Evolutionary conservation across 2,329 filamentous ascomycete species (phyloP).

Genomic region (Chaetomium olivaceum): DNA sequence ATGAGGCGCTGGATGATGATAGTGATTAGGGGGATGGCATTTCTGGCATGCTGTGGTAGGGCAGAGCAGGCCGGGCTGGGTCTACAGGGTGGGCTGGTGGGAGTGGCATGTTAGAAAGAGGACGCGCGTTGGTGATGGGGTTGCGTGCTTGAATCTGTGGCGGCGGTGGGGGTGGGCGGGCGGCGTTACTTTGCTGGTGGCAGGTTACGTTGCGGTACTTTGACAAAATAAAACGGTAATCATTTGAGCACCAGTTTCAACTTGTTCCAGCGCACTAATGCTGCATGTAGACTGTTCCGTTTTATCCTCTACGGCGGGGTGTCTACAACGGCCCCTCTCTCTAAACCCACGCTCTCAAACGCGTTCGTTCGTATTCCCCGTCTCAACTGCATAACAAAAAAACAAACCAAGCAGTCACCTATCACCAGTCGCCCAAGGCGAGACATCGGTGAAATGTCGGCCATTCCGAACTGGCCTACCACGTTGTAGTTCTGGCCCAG

Average conservation of each 20-base stretch:
- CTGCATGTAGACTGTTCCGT: neutral
- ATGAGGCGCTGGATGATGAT: constrained; percentile 65
- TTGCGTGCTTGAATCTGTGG: neutral
- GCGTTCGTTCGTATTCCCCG: neutral
- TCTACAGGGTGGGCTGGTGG: neutral
- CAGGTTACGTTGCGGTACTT: neutral
- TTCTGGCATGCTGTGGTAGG: no score
- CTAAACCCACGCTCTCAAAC: neutral
- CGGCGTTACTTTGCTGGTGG: neutral
- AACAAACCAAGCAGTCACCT: neutral
- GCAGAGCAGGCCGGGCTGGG: neutral
- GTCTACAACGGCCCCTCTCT: neutral
- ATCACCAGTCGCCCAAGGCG: neutral
- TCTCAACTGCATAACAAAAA: neutral
- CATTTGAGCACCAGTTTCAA: neutral
- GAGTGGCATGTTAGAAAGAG: neutral
- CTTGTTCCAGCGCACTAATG: neutral
- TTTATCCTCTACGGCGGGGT: neutral
- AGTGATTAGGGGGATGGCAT: constrained; percentile 48
- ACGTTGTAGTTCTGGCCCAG: neutral
- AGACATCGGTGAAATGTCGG: constrained; percentile 13
- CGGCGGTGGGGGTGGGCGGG: neutral
- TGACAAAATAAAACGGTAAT: neutral
- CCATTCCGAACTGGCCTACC: neutral
- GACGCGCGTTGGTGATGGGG: neutral